Base-by-base conservation (phyloP, 768 basidiomycete genomes). In the Russula vinacea region DNA sequence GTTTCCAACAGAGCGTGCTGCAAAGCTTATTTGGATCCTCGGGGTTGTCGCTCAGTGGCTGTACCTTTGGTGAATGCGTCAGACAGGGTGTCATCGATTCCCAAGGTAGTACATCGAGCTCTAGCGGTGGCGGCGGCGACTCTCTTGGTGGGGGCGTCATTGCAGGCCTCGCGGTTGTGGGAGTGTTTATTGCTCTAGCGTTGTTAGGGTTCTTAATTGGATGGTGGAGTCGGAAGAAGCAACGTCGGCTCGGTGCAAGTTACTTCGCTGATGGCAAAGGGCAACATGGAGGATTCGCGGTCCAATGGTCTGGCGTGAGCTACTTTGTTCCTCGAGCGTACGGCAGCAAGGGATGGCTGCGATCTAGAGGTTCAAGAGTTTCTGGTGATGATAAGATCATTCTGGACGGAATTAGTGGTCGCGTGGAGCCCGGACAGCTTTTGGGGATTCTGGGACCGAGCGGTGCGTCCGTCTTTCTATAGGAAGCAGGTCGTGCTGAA, bases 361-460 rank as follows among this genome's bases (percentile, higher is more conserved):
- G 62, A 62, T 33, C 57, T 64, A 17, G 61, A 17, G 29, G 67
- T 68, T 35, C 37, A 67, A 56, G 8, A n/a, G 11, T 11, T 24
- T 9, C 17, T 5, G 69, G 5, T n/a, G 77, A 82, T 64, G 84
- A 86, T 55, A 84, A 88, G 70, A 78, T 83, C 42, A 80, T 97
- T 17, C 77, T 98, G 45, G 85, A 92, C 70, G 77, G 77, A 45
- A 80, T 94, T 35, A 84, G 76, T 54, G 95, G 94, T 0, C 73
- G 75, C 11, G 83, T 96, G n/a, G 75, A 78, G 2, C 84, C 92
- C 0, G 94, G 95, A 11, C 83, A 90, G 65, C 85, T 97, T 79
- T 87, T 93, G 82, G 91, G 90, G n/a, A 84, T 97, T 60, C 81
- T 98, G 3, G 95, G 95, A 0, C 94, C 95, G 0, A 91, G 89